phyloP scores from a whole-genome alignment of 2,329 filamentous ascomycete genomes.

The Colletotrichum echinochloae region DNA sequence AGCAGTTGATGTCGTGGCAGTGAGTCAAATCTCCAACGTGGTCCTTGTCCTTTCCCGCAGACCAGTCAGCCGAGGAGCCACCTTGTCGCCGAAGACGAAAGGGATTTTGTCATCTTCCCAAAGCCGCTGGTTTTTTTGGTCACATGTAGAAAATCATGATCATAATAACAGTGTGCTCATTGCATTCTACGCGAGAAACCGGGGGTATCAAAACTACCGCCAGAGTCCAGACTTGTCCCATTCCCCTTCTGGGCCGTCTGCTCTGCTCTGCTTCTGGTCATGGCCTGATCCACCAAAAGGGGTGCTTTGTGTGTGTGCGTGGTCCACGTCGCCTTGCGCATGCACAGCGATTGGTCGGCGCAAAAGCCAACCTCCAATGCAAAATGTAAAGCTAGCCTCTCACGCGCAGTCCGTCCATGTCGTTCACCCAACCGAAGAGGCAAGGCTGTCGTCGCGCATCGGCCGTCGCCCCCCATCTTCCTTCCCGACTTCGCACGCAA shows the following conservation, averaged over 20 bases:
- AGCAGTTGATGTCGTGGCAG: constrained; percentile 24
- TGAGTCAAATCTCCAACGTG: constrained; percentile 19
- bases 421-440: constrained; percentile 35
- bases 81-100: neutral
- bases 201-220: constrained; percentile 35
- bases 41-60: neutral
- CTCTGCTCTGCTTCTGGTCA: neutral
- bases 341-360: constrained; percentile 25
- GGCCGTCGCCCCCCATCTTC: constrained; percentile 14
- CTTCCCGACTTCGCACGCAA: constrained; percentile 26
- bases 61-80: neutral
- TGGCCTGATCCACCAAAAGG: constrained; percentile 26
- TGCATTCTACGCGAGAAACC: constrained; percentile 24
- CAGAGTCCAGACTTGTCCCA: constrained; percentile 16
- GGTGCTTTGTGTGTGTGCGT: constrained; percentile 6
- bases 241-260: neutral
- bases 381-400: constrained; percentile 27
- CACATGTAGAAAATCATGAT: constrained; percentile 2
- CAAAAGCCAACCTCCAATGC: constrained; percentile 24
- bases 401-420: constrained; percentile 32
- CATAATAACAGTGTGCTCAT: neutral
- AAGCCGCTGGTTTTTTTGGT: neutral
- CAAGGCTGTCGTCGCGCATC: constrained; percentile 34
- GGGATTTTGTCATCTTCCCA: neutral
- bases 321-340: constrained; percentile 30